A percentile compares a stretch with the other conserved stretches of the same genome.
Evolutionary conservation across 306 rosid species (phyloP).

Genomic region (Hippophae tibetana): DNA sequence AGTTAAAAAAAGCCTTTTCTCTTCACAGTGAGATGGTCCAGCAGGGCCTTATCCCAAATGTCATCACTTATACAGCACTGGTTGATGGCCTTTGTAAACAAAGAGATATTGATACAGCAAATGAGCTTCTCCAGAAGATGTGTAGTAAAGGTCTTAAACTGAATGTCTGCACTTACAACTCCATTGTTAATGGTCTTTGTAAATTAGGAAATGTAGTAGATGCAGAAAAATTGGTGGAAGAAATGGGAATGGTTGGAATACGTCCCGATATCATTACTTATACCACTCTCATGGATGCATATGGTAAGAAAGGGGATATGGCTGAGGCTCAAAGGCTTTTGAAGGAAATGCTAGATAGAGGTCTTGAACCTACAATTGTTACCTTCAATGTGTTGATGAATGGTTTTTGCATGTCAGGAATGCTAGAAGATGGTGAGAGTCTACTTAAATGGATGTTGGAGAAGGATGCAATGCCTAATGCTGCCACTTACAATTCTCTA

Average conservation of each 20-base stretch:
- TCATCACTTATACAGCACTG: slow-evolving; percentile 69
- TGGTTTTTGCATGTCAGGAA: slow-evolving; percentile 76
- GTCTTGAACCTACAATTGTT: slow-evolving; percentile 73
- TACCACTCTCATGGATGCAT: slow-evolving; percentile 82
- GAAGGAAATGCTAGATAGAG: slow-evolving; percentile 53
- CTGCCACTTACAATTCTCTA: slow-evolving; percentile 69
- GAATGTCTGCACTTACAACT: slow-evolving; percentile 66
- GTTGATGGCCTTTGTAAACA: slow-evolving; percentile 77
- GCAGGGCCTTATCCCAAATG: slow-evolving; percentile 53
- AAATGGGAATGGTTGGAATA: slow-evolving; percentile 66
- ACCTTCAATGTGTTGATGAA: slow-evolving; percentile 88
- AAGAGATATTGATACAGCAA: slow-evolving; percentile 73
- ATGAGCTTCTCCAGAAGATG: slow-evolving; percentile 82
- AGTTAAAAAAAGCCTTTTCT: slow-evolving; percentile 64
- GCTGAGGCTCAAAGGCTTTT: slow-evolving; percentile 57
- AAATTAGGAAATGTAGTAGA: slow-evolving; percentile 60
- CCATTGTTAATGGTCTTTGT: slow-evolving; percentile 72
- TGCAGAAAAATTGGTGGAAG: slow-evolving; percentile 55
- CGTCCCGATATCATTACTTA: slow-evolving; percentile 68
- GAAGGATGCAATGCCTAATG: slow-evolving; percentile 63
- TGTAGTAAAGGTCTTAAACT: slow-evolving; percentile 62
- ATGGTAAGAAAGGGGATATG: slow-evolving; percentile 70
- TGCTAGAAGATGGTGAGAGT: slow-evolving; percentile 74
- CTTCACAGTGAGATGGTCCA: slow-evolving; percentile 76
- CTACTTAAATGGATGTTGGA: slow-evolving; percentile 74